These are phyloP conservation scores for Naganishia cerealis DNA, from an alignment of 1,284 basidiomycete species.

Conservation along the genomic window DNA sequence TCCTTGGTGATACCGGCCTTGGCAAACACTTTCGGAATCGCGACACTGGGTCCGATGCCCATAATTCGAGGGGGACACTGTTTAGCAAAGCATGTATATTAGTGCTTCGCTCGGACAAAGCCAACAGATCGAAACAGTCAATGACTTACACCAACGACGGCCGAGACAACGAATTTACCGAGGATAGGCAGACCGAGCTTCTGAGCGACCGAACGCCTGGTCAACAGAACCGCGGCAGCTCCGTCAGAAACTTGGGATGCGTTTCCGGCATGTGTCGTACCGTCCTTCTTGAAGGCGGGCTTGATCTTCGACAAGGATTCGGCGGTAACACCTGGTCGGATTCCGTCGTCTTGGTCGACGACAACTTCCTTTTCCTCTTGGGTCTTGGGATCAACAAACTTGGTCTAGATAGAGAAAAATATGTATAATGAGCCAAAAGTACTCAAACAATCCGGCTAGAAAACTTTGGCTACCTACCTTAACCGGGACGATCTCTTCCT, in stretches of 20 bases:
- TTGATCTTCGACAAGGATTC: constrained; percentile 87
- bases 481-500: constrained; percentile 85
- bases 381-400: constrained; percentile 77
- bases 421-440: not conserved
- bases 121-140: constrained; percentile 4
- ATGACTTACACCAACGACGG: constrained; percentile 63
- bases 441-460: not conserved
- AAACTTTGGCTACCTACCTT: constrained; percentile 56
- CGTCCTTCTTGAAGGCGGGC: constrained; percentile 84
- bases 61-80: constrained; percentile 72
- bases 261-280: constrained; percentile 86
- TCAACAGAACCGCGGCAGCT: constrained; percentile 82
- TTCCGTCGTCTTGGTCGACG: constrained; percentile 86
- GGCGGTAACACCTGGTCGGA: constrained; percentile 84
- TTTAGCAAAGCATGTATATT: constrained; percentile 19
- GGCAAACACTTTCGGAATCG: constrained; percentile 75
- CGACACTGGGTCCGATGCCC: constrained; percentile 77
- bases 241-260: constrained; percentile 88
- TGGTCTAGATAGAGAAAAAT: constrained; percentile 55
- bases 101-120: not conserved
- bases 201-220: constrained; percentile 76
- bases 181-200: constrained; percentile 78
- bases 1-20: constrained; percentile 63
- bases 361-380: constrained; percentile 75
- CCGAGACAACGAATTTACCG: constrained; percentile 77